These are phyloP conservation scores for Penicillium fimorum DNA, from an alignment of 495 filamentous ascomycete species.

Conservation along the genomic window DNA sequence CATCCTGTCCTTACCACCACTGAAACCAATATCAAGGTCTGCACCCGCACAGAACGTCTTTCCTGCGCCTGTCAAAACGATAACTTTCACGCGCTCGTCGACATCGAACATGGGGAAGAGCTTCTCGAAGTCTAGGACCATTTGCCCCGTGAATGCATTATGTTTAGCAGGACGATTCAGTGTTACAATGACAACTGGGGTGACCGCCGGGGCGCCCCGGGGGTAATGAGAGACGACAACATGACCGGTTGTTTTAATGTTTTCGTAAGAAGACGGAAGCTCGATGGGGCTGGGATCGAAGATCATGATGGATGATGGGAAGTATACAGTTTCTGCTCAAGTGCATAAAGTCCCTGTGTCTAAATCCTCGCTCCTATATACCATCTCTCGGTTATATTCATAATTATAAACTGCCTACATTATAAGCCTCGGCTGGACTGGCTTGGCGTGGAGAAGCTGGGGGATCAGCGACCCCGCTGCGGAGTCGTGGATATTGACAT, in stretches of 20 bases:
- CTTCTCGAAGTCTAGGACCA: conserved; percentile 54
- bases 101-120: conserved; percentile 55
- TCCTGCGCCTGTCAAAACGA: conserved; percentile 59
- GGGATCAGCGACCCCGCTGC: conserved; percentile 5
- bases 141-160: conserved; percentile 61
- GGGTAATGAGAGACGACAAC: conserved; percentile 57
- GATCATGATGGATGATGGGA: conserved; percentile 57
- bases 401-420: neutral
- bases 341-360: neutral
- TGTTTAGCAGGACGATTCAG: conserved; percentile 58
- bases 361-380: neutral
- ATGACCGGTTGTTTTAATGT: conserved; percentile 45
- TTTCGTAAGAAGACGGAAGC: conserved; percentile 40
- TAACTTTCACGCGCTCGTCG: conserved; percentile 55
- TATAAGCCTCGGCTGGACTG: neutral
- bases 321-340: neutral
- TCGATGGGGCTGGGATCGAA: conserved; percentile 24
- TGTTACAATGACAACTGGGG: conserved; percentile 55
- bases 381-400: neutral
- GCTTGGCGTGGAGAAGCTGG: conserved; percentile 4
- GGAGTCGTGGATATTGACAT: neutral
- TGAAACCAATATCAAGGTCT: conserved; percentile 57
- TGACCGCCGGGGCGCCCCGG: conserved; percentile 43
- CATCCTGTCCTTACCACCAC: conserved; percentile 26
- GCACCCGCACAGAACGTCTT: conserved; percentile 65